A percentile compares a stretch with the other conserved stretches of the same genome.
phyloP scores from a whole-genome alignment of 2,329 filamentous ascomycete genomes.

The Setomelanomma holmii region DNA sequence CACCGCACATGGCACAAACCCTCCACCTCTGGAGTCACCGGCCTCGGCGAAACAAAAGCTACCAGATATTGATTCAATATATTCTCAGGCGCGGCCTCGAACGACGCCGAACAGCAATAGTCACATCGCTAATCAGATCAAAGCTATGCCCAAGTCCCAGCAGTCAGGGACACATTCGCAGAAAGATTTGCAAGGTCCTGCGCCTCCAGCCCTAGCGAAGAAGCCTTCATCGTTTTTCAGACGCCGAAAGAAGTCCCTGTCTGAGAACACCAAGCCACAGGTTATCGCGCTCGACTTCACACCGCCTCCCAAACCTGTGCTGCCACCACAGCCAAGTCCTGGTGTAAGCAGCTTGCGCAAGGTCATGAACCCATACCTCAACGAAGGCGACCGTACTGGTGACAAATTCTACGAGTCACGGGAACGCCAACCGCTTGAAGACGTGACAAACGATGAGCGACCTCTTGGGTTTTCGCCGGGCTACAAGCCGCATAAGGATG shows the following conservation, averaged over 20 bases:
- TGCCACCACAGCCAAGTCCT: constrained; percentile 50
- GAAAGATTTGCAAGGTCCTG: constrained; percentile 29
- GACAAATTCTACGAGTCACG: constrained; percentile 37
- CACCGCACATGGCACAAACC: constrained; percentile 19
- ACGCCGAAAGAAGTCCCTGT: constrained; percentile 86
- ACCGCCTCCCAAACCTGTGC: constrained; percentile 30
- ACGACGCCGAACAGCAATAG: constrained; percentile 51
- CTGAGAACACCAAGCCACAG: constrained; percentile 70
- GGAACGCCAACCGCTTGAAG: constrained; percentile 33
- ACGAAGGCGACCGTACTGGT: constrained; percentile 32
- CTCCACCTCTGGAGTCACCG: constrained; percentile 21
- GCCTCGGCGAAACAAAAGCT: constrained; percentile 26
- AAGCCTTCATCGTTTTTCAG: constrained; percentile 96
- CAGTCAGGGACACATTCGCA: constrained; percentile 33
- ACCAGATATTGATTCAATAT: constrained; percentile 37
- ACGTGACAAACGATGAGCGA: constrained; percentile 44
- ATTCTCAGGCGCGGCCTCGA: constrained; percentile 43
- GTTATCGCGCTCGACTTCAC: constrained; percentile 57
- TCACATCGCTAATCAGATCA: constrained; percentile 58
- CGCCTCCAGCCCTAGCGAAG: constrained; percentile 69
- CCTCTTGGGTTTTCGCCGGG: constrained; percentile 74
- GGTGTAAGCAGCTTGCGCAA: constrained; percentile 80
- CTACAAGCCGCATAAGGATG: constrained; percentile 75
- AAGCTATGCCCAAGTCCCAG: constrained; percentile 45
- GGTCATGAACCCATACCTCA: constrained; percentile 85